Base-by-base conservation (phyloP, 2,329 filamentous ascomycete genomes). In the Claviceps sp. region DNA sequence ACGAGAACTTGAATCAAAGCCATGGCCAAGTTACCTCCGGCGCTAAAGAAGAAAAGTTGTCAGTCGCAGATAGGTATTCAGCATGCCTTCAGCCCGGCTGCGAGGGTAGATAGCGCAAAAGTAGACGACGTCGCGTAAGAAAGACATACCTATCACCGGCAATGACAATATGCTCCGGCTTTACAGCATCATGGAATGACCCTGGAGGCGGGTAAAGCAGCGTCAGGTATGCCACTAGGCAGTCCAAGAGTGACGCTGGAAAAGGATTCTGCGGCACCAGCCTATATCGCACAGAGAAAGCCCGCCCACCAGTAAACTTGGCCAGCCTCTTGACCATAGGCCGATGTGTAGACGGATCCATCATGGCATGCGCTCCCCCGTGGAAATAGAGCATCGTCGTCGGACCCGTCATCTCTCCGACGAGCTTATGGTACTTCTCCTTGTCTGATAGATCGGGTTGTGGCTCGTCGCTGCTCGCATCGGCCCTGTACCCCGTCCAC, bases 181-280 rank as follows among this genome's bases (percentile, higher is more conserved):
- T 68, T 1, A 91, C 77, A 2, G 86, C 70, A 14, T 75, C 71
- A 63, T 93, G 87, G 45, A 81, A 75, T 0, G 85, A 77, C 18
- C 75, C 83, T 0, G 78, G 71, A 0, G 84, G 83, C 13, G 87
- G 87, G 59, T 88, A 83, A 1, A 93, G 72, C 6, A 90, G 72
- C 0, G 78, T 78, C 38, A 93, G 72, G 61, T 91, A 93, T 0
- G 84, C 81, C 36, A 84, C 72, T 9, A 91, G 67, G 1, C 78
- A 84, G 61, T 93, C 87, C 44, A 91, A 69, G 6, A 93, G 66
- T 1, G 85, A 85, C 0, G 84, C 73, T 0, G 87, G 87, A 62
- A 93, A 93, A 0, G 85, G 78, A 54, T 83, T 69, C 62, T 89
- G 83, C 0, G 87, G 87, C 13, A 85, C 79, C 2, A 93, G 75